phyloP scores from a whole-genome alignment of 257 asterid species.

The Primulina eburnea region DNA sequence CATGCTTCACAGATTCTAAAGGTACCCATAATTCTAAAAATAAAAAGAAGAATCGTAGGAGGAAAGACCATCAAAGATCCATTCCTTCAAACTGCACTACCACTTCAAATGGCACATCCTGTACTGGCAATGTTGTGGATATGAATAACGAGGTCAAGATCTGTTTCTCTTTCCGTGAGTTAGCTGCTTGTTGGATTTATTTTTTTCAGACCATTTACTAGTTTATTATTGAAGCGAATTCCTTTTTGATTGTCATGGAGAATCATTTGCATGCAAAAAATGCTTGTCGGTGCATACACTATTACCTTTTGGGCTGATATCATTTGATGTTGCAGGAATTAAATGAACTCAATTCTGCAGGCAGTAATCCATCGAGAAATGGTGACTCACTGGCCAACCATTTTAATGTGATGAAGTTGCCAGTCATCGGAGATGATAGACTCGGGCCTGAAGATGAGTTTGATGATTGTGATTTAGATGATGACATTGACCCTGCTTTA shows the following conservation, averaged over 20 bases:
- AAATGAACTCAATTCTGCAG: constrained; percentile 34
- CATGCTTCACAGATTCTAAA: constrained; percentile 57
- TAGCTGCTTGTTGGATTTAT: constrained; percentile 23
- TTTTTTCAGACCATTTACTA: constrained; percentile 4
- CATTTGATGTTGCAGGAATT: constrained; percentile 47
- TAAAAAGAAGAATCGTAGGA: constrained; percentile 83
- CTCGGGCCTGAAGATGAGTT: constrained; percentile 61
- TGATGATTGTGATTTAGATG: constrained; percentile 76
- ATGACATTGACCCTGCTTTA: constrained; percentile 84
- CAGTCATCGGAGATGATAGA: constrained; percentile 44
- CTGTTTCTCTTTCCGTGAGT: constrained; percentile 14
- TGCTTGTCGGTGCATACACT: constrained; percentile 14
- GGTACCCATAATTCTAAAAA: constrained; percentile 52
- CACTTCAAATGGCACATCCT: constrained; percentile 40
- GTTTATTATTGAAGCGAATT: constrained; percentile 12
- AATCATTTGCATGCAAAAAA: constrained; percentile 1
- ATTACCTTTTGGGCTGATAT: constrained; percentile 21
- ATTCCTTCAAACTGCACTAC: constrained; percentile 42
- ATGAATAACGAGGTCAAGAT: constrained; percentile 50
- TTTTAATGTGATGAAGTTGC: constrained; percentile 46
- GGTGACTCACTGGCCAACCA: constrained; percentile 34
- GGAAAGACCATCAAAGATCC: constrained; percentile 73
- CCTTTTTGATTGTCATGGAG: constrained; percentile 11
- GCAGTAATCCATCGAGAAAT: constrained; percentile 35
- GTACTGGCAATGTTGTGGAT: constrained; percentile 44